Percentiles rank a stretch among this genome's conserved stretches.
Conservation (phyloP, 768 basidiomycete species). For the Russula sp. region DNA sequence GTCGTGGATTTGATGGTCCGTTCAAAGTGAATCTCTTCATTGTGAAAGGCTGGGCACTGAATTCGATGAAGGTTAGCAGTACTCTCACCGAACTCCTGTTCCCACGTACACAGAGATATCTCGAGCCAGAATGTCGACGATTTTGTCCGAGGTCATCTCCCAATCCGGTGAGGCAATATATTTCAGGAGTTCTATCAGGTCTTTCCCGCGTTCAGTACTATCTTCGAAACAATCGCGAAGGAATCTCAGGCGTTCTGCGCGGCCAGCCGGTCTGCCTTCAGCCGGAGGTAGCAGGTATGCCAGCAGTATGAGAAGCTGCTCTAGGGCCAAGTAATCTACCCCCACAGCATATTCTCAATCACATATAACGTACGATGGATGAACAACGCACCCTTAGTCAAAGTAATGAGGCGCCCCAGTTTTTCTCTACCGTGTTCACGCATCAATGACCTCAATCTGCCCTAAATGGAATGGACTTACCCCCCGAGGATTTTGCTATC, state of each 20-base stretch:
- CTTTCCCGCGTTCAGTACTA: slow-evolving; percentile 5
- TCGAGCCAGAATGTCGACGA: slow-evolving; percentile 23
- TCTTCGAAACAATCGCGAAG: slow-evolving; percentile 19
- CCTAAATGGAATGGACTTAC: not conserved
- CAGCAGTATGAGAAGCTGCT: slow-evolving; percentile 21
- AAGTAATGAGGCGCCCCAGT: slow-evolving; percentile 12
- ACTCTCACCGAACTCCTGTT: not conserved
- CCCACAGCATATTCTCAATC: not conserved
- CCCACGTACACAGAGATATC: slow-evolving; percentile 21
- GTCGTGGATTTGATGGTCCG: not conserved
- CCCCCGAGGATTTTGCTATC: slow-evolving; percentile 17
- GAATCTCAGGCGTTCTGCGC: slow-evolving; percentile 14
- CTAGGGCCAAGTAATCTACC: slow-evolving; percentile 21
- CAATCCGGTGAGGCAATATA: slow-evolving; percentile 17
- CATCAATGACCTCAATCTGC: not conserved
- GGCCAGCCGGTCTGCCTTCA: slow-evolving; percentile 5
- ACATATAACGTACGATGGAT: not conserved
- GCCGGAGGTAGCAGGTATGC: slow-evolving; percentile 20
- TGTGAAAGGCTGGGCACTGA: slow-evolving; percentile 21
- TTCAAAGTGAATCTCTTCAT: slow-evolving; percentile 12
- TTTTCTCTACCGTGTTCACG: not conserved
- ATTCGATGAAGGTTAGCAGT: no score
- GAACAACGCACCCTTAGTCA: slow-evolving; percentile 12
- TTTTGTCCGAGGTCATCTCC: slow-evolving; percentile 21
- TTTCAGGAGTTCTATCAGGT: slow-evolving; percentile 20